These are phyloP conservation scores for Trichoderma endophyticum DNA, from an alignment of 2,329 filamentous ascomycete species.

Conservation along the genomic window DNA sequence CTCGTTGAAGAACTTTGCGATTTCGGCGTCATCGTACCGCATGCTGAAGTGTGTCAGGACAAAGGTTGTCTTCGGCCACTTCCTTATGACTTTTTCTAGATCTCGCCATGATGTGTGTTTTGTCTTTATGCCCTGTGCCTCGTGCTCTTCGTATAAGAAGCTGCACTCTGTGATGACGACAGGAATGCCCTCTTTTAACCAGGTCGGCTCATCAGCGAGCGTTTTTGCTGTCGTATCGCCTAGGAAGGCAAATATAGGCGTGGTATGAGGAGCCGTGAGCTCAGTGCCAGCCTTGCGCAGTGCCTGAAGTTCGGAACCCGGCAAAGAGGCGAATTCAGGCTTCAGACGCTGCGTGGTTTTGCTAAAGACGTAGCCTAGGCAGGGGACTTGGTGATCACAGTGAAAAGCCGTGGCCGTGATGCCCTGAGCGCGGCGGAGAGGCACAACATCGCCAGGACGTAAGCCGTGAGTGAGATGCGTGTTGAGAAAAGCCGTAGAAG, in stretches of 20 bases:
- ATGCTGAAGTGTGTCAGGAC: slow-evolving; percentile 48
- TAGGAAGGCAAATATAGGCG: slow-evolving; percentile 46
- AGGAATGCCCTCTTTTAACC: slow-evolving; percentile 39
- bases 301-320: slow-evolving; percentile 37
- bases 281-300: slow-evolving; percentile 38
- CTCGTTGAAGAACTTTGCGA: slow-evolving; percentile 41
- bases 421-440: slow-evolving; percentile 35
- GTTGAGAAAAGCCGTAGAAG: slow-evolving; percentile 27
- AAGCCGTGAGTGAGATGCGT: slow-evolving; percentile 42
- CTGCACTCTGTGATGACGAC: slow-evolving; percentile 51
- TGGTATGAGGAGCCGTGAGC: slow-evolving; percentile 39
- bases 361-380: slow-evolving; percentile 46
- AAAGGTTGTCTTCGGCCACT: slow-evolving; percentile 43
- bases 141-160: slow-evolving; percentile 44
- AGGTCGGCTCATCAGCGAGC: slow-evolving; percentile 38
- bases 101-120: slow-evolving; percentile 48
- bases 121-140: slow-evolving; percentile 42
- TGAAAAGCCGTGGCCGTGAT: slow-evolving; percentile 42
- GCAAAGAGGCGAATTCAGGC: slow-evolving; percentile 35
- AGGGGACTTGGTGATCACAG: slow-evolving; percentile 48
- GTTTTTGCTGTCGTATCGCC: slow-evolving; percentile 45
- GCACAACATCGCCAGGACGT: slow-evolving; percentile 34
- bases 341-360: slow-evolving; percentile 38
- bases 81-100: slow-evolving; percentile 42
- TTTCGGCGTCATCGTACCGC: slow-evolving; percentile 41